Evolutionary conservation across 345 rosid species (phyloP).

Genomic region (Mallotus nudiflorus): DNA sequence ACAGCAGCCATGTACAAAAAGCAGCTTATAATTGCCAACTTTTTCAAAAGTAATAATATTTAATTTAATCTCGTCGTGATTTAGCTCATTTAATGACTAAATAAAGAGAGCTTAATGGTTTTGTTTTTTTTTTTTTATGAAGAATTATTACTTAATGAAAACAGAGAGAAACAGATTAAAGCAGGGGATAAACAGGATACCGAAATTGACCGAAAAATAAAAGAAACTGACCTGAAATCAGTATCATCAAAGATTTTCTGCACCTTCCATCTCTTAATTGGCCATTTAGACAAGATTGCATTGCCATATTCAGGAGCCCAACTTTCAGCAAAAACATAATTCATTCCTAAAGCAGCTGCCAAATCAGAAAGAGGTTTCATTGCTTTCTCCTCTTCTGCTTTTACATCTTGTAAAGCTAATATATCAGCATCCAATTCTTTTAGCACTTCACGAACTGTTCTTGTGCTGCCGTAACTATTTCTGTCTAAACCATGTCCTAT

Average conservation of each 20-base stretch:
- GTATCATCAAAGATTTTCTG: slow-evolving; percentile 85
- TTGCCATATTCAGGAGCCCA: slow-evolving; percentile 99
- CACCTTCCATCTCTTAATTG: slow-evolving; percentile 64
- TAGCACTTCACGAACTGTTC: slow-evolving; percentile 72
- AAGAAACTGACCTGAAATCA: slow-evolving; percentile 65
- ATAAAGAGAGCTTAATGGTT: neutral
- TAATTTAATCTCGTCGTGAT: neutral
- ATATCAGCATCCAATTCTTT: slow-evolving; percentile 82
- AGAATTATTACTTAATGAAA: neutral
- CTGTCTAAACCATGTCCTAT: slow-evolving; percentile 10
- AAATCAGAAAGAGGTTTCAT: slow-evolving; percentile 97
- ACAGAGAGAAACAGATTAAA: neutral
- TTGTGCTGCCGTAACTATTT: slow-evolving; percentile 37
- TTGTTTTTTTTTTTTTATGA: neutral
- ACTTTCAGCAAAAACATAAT: slow-evolving; percentile 89
- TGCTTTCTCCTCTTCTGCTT: slow-evolving; percentile 86
- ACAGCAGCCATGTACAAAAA: neutral
- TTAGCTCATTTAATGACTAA: neutral
- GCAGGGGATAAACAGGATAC: neutral
- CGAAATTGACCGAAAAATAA: neutral
- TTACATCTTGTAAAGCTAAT: slow-evolving; percentile 87
- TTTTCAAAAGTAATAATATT: slow-evolving; percentile 13
- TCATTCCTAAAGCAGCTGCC: slow-evolving; percentile 84
- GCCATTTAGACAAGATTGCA: slow-evolving; percentile 88
- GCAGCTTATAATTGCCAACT: slow-evolving; percentile 21